Evolutionary conservation across 441 rosid genomes (phyloP).

Genomic region (Geranium incanum): DNA sequence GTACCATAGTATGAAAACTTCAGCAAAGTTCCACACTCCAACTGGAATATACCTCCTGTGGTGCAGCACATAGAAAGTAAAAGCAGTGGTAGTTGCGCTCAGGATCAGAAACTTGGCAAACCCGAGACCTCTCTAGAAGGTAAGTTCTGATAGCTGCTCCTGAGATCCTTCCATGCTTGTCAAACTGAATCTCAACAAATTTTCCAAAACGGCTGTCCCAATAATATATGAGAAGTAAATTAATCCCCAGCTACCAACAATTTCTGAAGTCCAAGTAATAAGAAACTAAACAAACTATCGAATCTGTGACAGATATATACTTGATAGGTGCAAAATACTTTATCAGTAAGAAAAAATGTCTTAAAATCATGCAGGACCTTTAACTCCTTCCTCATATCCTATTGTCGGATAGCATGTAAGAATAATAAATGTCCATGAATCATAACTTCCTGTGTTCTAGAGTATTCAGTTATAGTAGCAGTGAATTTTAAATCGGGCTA

Average conservation of each 20-base stretch:
- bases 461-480: too few relatives aligned
- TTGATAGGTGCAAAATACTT: too few relatives aligned
- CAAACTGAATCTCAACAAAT: constrained; percentile 69
- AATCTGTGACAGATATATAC: too few relatives aligned
- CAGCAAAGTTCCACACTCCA: background rate
- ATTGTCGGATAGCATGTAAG: too few relatives aligned
- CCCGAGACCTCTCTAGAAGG: constrained; percentile 66
- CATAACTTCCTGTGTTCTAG: too few relatives aligned
- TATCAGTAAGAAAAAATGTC: too few relatives aligned
- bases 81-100: constrained; percentile 73
- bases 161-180: constrained; percentile 66
- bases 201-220: constrained; percentile 63
- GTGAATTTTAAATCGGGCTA: too few relatives aligned
- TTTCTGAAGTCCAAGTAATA: background rate
- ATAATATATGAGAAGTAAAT: constrained; percentile 10
- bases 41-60: constrained; percentile 43
- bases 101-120: constrained; percentile 64
- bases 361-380: too few relatives aligned
- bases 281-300: too few relatives aligned
- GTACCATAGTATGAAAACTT: background rate
- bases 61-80: constrained; percentile 72
- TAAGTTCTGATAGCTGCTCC: constrained; percentile 73
- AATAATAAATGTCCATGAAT: too few relatives aligned
- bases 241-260: background rate
- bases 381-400: too few relatives aligned